These are phyloP conservation scores for Vaccinium vitisidaea DNA, from an alignment of 148 eudicot species.

Conservation along the genomic window DNA sequence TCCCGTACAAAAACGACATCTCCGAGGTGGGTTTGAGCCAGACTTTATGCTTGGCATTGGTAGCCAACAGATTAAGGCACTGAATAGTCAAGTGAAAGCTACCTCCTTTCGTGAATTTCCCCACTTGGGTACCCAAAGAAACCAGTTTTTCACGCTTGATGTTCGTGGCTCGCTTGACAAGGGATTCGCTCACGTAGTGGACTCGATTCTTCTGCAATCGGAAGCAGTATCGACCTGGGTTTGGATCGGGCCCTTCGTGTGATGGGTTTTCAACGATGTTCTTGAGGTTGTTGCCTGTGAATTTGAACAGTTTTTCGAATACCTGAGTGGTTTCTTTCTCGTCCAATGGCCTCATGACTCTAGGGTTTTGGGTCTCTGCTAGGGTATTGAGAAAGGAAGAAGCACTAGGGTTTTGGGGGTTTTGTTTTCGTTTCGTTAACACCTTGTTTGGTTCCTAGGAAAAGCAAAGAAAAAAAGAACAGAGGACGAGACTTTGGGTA, in stretches of 20 bases:
- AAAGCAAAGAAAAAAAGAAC: neutral
- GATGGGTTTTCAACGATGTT: constrained; percentile 80
- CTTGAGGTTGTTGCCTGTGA: constrained; percentile 89
- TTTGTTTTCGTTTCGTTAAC: neutral
- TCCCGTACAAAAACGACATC: constrained; percentile 90
- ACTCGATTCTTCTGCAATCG: constrained; percentile 79
- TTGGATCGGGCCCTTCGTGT: constrained; percentile 65
- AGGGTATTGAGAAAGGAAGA: neutral
- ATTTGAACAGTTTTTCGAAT: constrained; percentile 86
- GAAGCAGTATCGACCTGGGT: constrained; percentile 79
- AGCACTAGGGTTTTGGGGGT: constrained; percentile 9
- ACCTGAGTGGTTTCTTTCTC: constrained; percentile 83
- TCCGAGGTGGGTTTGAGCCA: constrained; percentile 92
- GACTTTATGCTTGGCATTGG: constrained; percentile 85
- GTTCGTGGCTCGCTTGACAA: constrained; percentile 89
- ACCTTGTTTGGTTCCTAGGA: neutral
- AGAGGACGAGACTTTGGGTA: no score
- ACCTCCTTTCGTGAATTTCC: constrained; percentile 73
- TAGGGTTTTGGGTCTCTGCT: neutral
- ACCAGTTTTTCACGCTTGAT: constrained; percentile 62
- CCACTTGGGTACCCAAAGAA: constrained; percentile 62
- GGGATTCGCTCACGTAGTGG: constrained; percentile 71
- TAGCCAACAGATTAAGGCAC: constrained; percentile 51
- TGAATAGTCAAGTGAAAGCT: constrained; percentile 79
- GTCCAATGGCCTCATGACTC: constrained; percentile 77